A percentile compares a stretch with the other conserved stretches of the same genome.
These are phyloP conservation scores for Hypoxylon trugodes DNA, from an alignment of 495 filamentous ascomycete species.

Conservation along the genomic window DNA sequence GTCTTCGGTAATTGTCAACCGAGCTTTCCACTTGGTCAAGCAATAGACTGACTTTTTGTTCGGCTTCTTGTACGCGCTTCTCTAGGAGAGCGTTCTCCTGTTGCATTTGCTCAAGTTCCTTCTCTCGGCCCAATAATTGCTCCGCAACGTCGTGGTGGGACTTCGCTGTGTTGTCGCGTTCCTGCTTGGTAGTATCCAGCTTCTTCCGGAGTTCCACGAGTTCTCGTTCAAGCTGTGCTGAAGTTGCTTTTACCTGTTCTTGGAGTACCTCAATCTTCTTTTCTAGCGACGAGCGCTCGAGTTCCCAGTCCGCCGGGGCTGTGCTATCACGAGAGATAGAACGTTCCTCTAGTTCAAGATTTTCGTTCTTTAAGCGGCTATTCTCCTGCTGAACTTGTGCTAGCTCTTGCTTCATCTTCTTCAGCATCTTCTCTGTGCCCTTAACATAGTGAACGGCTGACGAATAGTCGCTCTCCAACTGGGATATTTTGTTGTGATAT, in stretches of 20 bases:
- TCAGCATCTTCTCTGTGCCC: constrained; percentile 98
- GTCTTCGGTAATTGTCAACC: constrained; percentile 93
- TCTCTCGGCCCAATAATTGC: constrained; percentile 65
- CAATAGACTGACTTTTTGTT: constrained; percentile 89
- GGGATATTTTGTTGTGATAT: constrained; percentile 89
- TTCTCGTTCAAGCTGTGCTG: constrained; percentile 73
- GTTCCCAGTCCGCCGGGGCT: constrained; percentile 73
- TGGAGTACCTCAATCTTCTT: constrained; percentile 73
- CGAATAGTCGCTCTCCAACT: constrained; percentile 95
- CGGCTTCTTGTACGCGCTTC: constrained; percentile 83
- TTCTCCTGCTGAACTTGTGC: constrained; percentile 88
- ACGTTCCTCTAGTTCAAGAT: constrained; percentile 67
- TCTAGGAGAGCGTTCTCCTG: constrained; percentile 83
- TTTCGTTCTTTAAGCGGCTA: constrained; percentile 78
- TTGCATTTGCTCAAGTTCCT: constrained; percentile 82
- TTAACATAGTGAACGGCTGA: constrained; percentile 99
- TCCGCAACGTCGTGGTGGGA: constrained; percentile 65
- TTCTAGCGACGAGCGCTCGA: constrained; percentile 73
- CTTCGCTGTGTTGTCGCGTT: constrained; percentile 70
- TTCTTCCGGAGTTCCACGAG: constrained; percentile 72
- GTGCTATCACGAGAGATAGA: constrained; percentile 50
- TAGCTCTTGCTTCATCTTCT: constrained; percentile 97
- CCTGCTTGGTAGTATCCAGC: constrained; percentile 67
- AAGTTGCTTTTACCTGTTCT: constrained; percentile 68
- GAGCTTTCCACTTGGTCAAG: constrained; percentile 93